phyloP scores from a whole-genome alignment of 768 basidiomycete genomes.

The Podaxis sp. region DNA sequence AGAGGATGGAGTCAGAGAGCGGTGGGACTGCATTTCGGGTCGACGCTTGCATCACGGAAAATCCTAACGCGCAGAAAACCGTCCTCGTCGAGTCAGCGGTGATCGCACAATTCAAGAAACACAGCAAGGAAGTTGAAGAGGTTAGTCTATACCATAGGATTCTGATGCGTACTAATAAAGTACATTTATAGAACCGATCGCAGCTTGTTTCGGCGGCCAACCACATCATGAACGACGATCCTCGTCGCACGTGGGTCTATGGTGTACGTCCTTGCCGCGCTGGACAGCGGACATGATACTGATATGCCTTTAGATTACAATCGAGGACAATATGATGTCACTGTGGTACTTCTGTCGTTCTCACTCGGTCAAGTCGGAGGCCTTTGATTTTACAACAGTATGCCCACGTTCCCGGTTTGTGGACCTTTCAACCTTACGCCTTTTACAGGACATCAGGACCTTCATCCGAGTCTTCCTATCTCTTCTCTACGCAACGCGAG shows the following conservation, averaged over 20 bases:
- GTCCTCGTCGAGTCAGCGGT: too few species aligned
- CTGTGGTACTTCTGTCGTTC: constrained; percentile 13
- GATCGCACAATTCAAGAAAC: too few species aligned
- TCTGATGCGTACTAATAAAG: too few species aligned
- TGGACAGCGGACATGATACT: background rate
- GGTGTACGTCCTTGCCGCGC: background rate
- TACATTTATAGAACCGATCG: background rate
- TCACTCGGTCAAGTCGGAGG: constrained; percentile 4
- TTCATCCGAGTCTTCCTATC: constrained; percentile 10
- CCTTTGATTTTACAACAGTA: constrained; percentile 14
- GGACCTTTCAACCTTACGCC: background rate
- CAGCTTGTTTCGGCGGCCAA: background rate
- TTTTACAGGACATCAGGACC: constrained; percentile 1
- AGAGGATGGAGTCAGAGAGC: too few species aligned
- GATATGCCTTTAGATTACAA: constrained; percentile 2
- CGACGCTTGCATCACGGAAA: too few species aligned
- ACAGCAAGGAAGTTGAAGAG: too few species aligned
- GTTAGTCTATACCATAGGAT: too few species aligned
- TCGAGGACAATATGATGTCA: constrained; percentile 10
- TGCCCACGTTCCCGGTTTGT: background rate
- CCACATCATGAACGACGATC: constrained; percentile 10
- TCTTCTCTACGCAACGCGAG: constrained; percentile 2
- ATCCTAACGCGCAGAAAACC: too few species aligned
- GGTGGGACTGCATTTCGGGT: too few species aligned
- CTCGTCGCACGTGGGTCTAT: too few species aligned